phyloP scores from a whole-genome alignment of 2,329 filamentous ascomycete genomes.

The Trichophyton verrucosum region DNA sequence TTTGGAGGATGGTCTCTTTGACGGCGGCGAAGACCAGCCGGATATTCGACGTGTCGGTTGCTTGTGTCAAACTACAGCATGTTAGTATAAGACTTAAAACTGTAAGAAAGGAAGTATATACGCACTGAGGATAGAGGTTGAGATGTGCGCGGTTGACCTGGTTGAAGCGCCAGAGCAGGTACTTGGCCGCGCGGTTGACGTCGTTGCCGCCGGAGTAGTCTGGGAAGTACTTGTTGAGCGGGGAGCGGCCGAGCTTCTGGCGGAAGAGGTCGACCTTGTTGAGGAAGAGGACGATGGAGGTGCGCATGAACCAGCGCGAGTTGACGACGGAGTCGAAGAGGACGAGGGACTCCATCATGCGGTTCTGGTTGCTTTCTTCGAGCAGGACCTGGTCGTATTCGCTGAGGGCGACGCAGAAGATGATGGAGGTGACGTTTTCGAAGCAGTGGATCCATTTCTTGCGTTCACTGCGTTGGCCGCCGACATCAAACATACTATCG shows the following conservation, averaged over 20 bases:
- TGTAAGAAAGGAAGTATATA: too few relatives aligned
- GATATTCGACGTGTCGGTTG: constrained; percentile 96
- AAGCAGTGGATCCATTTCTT: constrained; percentile 99
- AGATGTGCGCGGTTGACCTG: constrained; percentile 94
- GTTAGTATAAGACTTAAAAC: background rate
- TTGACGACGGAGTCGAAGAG: constrained; percentile 98
- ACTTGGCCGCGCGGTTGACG: constrained; percentile 95
- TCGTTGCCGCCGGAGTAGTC: constrained; percentile 97
- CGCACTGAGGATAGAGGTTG: constrained; percentile 91
- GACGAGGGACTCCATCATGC: constrained; percentile 97
- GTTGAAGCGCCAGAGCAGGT: constrained; percentile 95
- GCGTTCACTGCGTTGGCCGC: constrained; percentile 88
- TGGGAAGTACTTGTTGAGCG: constrained; percentile 87
- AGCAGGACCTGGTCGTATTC: constrained; percentile 96
- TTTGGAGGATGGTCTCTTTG: constrained; percentile 97
- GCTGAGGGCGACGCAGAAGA: constrained; percentile 94
- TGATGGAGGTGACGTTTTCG: constrained; percentile 98
- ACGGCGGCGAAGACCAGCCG: constrained; percentile 94
- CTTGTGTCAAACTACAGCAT: constrained; percentile 71
- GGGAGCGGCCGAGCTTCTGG: constrained; percentile 79
- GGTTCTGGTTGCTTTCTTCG: constrained; percentile 98
- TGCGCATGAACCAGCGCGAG: constrained; percentile 97
- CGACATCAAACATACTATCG: constrained; percentile 93
- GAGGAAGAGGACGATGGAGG: constrained; percentile 94
- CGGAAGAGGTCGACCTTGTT: constrained; percentile 99